phyloP scores from a whole-genome alignment of 345 rosid species.

The Balakata baccata region DNA sequence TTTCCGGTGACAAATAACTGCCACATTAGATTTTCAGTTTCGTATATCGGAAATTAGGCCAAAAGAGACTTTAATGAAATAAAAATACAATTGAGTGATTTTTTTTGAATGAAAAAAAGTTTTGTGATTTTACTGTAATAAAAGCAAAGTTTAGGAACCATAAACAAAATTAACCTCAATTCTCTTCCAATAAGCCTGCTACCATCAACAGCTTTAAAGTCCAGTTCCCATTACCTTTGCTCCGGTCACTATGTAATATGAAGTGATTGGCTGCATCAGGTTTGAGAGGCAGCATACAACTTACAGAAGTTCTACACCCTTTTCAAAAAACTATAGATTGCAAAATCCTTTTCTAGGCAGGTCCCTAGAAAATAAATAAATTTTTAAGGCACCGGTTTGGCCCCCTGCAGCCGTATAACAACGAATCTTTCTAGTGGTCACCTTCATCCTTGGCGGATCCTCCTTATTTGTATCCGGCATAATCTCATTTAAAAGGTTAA shows the following conservation, averaged over 20 bases:
- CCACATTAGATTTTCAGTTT: no score
- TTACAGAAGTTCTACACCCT: not conserved
- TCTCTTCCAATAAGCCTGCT: not conserved
- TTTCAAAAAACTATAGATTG: not conserved
- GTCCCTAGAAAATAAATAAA: not conserved
- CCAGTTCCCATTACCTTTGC: not conserved
- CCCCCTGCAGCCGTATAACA: not conserved
- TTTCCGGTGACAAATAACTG: no score
- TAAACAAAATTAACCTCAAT: no score
- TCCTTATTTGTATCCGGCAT: not conserved
- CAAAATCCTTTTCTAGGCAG: not conserved
- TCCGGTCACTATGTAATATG: no score
- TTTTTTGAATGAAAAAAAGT: no score
- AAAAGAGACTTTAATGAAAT: no score
- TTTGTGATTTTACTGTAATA: no score
- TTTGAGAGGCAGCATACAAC: not conserved
- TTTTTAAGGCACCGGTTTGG: not conserved
- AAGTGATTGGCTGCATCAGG: not conserved
- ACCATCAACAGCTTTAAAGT: not conserved
- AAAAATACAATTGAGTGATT: no score
- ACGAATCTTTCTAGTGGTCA: not conserved
- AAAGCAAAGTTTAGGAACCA: no score
- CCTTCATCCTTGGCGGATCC: not conserved
- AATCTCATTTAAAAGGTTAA: not conserved
- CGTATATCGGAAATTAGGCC: no score